These are phyloP conservation scores for Phaeosphaeria sp. DNA, from an alignment of 2,329 filamentous ascomycete species.

Conservation along the genomic window DNA sequence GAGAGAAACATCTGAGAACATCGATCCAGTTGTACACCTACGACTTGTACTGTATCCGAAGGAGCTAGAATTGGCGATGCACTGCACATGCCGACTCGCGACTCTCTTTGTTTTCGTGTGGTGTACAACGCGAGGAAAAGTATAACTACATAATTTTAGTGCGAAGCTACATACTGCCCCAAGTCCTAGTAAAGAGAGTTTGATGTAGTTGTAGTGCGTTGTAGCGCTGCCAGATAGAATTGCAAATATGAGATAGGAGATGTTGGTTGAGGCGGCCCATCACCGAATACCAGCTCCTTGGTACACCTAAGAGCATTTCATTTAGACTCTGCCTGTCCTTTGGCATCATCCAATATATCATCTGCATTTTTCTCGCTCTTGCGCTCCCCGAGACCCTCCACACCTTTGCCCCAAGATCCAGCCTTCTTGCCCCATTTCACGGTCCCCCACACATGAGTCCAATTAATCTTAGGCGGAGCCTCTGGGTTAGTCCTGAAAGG, in stretches of 20 bases:
- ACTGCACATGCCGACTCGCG: too few relatives aligned
- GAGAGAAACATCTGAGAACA: not conserved
- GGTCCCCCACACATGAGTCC: constrained; percentile 62
- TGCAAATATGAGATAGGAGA: too few relatives aligned
- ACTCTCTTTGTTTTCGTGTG: too few relatives aligned
- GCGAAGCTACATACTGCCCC: too few relatives aligned
- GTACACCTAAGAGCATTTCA: not conserved
- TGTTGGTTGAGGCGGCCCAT: too few relatives aligned
- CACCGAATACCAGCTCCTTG: too few relatives aligned
- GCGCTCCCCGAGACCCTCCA: constrained; percentile 54
- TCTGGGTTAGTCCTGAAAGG: constrained; percentile 54
- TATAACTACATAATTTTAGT: too few relatives aligned
- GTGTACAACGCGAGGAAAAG: too few relatives aligned
- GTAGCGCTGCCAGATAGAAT: too few relatives aligned
- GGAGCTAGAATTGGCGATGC: too few relatives aligned
- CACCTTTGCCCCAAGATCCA: constrained; percentile 59
- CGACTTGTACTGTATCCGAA: not conserved
- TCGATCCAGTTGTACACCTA: not conserved
- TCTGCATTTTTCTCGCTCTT: constrained; percentile 35
- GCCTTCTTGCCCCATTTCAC: constrained; percentile 61
- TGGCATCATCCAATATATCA: not conserved
- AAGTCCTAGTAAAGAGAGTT: too few relatives aligned
- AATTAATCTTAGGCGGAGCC: constrained; percentile 58
- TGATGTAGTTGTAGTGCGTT: too few relatives aligned
- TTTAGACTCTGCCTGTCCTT: not conserved